phyloP scores from a whole-genome alignment of 2,329 filamentous ascomycete species.

The Plenodomus biglobosus region DNA sequence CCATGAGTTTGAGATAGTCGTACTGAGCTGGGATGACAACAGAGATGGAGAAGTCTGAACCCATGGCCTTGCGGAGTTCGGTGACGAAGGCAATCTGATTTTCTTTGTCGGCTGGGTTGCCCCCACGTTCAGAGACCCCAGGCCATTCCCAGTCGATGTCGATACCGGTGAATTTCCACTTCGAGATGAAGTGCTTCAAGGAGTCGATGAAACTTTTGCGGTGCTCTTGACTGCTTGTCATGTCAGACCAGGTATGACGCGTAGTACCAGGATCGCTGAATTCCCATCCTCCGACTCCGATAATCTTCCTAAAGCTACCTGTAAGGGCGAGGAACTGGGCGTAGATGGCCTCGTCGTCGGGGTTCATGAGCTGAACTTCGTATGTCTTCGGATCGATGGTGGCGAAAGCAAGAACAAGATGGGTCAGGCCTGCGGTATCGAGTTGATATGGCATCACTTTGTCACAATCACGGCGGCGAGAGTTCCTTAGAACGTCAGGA shows the following conservation, averaged over 20 bases:
- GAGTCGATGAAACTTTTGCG: slow-evolving; percentile 44
- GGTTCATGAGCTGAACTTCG: slow-evolving; percentile 14
- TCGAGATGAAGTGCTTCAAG: slow-evolving; percentile 45
- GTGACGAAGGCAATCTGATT: slow-evolving; percentile 25
- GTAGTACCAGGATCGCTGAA: slow-evolving; percentile 34
- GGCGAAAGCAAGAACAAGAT: slow-evolving; percentile 45
- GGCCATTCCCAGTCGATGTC: slow-evolving; percentile 53
- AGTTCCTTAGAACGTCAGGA: slow-evolving; percentile 14
- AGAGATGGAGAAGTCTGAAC: slow-evolving; percentile 22
- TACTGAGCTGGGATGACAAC: slow-evolving; percentile 31
- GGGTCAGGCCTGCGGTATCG: slow-evolving; percentile 24
- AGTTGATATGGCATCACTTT: slow-evolving; percentile 25
- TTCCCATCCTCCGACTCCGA: slow-evolving; percentile 47
- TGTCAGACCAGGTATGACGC: slow-evolving; percentile 41
- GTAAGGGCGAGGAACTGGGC: slow-evolving; percentile 18
- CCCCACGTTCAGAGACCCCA: slow-evolving; percentile 38
- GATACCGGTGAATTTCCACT: slow-evolving; percentile 48
- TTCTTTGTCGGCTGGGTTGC: slow-evolving; percentile 38
- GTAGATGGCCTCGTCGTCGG: slow-evolving; percentile 21
- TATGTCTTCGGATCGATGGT: slow-evolving; percentile 46
- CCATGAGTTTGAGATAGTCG: slow-evolving; percentile 30
- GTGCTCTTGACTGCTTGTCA: slow-evolving; percentile 33
- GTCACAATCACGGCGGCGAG: slow-evolving; percentile 21
- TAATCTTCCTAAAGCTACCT: slow-evolving; percentile 15
- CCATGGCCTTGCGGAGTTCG: slow-evolving; percentile 24